Evolutionary conservation across 2,329 filamentous ascomycete genomes (phyloP), one percentile per base, ranked within the genome.

Genomic region (Aspergillus novoparasiticus): DNA sequence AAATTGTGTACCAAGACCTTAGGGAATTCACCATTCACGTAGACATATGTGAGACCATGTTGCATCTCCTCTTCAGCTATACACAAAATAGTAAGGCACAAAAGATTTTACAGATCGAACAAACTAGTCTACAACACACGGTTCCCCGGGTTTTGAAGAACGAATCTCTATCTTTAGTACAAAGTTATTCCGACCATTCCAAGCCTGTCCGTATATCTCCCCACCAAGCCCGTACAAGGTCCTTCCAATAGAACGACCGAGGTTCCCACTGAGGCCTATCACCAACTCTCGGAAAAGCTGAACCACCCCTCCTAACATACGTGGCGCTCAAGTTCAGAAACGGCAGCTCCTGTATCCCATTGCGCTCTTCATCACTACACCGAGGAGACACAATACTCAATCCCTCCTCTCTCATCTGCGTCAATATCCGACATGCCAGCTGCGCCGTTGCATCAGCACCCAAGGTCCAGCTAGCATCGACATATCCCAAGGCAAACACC

Each of bases 391-490:
- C 45, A 14, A 41, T 56, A n/a, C 2, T 50, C 21, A 34, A 12
- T 6, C 43, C 45, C 11, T 60, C 48, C 53, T 23, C 19, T 50
- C 48, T 45, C 61, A 66, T 61, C n/a, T 54, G 43, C 45, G 69
- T 70, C 32, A 74, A 45, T 45, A 74, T 45, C 23, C 72, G 66
- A 46, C 66, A 65, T 45, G 68, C 66, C 12, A 73, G 50, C 30
- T 68, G 66, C 8, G 72, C 70, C 16, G 70, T 68, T 16, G 72
- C 69, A 56, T 76, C 73, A 12, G 72, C 73, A 19, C 73, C 73
- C n/a, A 76, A 66, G 4, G 73, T 75, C 73, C 73, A 76, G 39
- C 65, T 65, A 2, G 69, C 69, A 56, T 75, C 70, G 16, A 69
- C 68, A 53, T 75, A 75, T 6, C 73, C 73, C 26, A 75, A 64